phyloP scores from a whole-genome alignment of 108 stramenopile genomes.

The Epithemia pelagica region DNA sequence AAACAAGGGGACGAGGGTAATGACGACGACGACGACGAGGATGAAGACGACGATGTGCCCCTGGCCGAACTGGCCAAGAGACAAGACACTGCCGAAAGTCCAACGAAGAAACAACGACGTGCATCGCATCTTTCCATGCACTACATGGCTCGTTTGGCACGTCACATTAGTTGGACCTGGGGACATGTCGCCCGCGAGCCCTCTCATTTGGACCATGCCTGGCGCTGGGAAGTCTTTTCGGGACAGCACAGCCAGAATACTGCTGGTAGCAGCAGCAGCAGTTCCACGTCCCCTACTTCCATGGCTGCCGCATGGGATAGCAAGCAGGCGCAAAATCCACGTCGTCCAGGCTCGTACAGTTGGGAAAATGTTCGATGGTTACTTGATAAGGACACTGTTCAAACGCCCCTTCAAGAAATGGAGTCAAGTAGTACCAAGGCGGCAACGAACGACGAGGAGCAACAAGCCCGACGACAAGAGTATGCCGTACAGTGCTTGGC shows the following conservation, averaged over 20 bases:
- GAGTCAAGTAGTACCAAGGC: background rate
- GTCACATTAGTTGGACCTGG: conserved; percentile 58
- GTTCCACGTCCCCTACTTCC: conserved; percentile 4
- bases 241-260: conserved; percentile 13
- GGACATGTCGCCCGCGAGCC: conserved; percentile 75
- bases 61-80: conserved; percentile 30
- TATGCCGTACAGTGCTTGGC: conserved; percentile 3
- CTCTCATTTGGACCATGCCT: conserved; percentile 62
- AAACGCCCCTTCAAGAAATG: background rate
- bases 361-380: conserved; percentile 64
- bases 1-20: background rate
- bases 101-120: conserved; percentile 8
- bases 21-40: conserved; percentile 40
- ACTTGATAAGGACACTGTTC: conserved; percentile 21
- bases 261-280: background rate
- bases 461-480: conserved; percentile 4
- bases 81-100: background rate
- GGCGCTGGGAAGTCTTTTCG: conserved; percentile 71
- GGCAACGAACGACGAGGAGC: conserved; percentile 4
- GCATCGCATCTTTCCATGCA: conserved; percentile 21
- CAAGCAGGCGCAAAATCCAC: conserved; percentile 53
- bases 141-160: conserved; percentile 48
- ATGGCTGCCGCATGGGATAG: conserved; percentile 24
- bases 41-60: conserved; percentile 50
- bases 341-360: conserved; percentile 37